These are phyloP conservation scores for Solanum paucissectum DNA, from an alignment of 257 asterid genomes.

Conservation along the genomic window DNA sequence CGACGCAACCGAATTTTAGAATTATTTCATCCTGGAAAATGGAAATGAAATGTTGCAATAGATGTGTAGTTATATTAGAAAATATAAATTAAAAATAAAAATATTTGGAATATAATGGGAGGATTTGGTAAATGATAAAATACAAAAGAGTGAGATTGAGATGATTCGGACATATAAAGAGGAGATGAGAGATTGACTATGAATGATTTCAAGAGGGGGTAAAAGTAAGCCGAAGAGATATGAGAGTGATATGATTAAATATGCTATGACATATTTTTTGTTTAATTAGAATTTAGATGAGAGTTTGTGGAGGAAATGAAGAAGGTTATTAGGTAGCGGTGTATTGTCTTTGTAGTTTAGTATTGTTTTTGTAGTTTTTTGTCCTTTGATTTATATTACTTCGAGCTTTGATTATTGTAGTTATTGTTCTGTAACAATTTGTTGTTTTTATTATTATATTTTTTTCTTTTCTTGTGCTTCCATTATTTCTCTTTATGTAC, in stretches of 20 bases:
- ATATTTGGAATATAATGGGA: too few relatives aligned
- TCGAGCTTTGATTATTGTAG: background rate
- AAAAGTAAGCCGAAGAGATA: too few relatives aligned
- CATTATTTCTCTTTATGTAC: background rate
- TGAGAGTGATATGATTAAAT: too few relatives aligned
- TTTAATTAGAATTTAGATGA: background rate
- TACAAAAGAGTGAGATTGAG: too few relatives aligned
- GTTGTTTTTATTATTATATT: background rate
- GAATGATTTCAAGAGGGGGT: too few relatives aligned
- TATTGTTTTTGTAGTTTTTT: background rate
- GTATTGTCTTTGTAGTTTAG: background rate
- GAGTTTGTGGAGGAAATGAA: background rate
- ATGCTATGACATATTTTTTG: too few relatives aligned
- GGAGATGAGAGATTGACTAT: background rate
- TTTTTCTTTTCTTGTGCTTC: background rate
- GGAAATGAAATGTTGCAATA: background rate
- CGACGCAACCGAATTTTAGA: background rate
- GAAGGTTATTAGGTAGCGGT: background rate
- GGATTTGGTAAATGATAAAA: too few relatives aligned
- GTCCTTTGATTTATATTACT: background rate
- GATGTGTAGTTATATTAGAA: background rate
- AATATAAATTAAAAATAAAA: too few relatives aligned
- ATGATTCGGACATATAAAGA: too few relatives aligned
- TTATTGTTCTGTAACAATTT: too few relatives aligned
- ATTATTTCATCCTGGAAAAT: background rate